These are phyloP conservation scores for Pichiaceae sp. DNA, from an alignment of 1,139 yeast species.

Conservation along the genomic window DNA sequence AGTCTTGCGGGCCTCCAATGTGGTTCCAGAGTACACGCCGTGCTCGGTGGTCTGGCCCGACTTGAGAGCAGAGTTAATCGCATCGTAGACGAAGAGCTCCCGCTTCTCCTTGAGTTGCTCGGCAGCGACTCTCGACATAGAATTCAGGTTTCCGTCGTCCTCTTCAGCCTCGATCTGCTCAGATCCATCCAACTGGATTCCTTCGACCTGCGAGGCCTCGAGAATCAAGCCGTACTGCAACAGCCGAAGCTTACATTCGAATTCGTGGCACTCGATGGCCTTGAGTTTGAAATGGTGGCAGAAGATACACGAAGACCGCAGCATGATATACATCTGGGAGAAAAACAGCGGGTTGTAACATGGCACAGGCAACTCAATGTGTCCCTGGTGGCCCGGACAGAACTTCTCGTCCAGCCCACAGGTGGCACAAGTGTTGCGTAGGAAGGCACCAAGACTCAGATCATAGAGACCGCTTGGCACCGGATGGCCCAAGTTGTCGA, in stretches of 20 bases:
- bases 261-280: conserved; percentile 62
- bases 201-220: conserved; percentile 69
- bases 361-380: conserved; percentile 91
- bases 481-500: conserved; percentile 95
- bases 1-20: conserved; percentile 77
- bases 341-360: conserved; percentile 93
- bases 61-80: conserved; percentile 67
- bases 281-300: conserved; percentile 80
- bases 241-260: conserved; percentile 67
- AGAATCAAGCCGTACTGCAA: conserved; percentile 83
- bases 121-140: conserved; percentile 18
- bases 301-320: conserved; percentile 81
- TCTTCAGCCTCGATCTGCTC: conserved; percentile 28
- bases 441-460: conserved; percentile 87
- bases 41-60: conserved; percentile 61
- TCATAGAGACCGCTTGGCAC: conserved; percentile 91
- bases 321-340: conserved; percentile 76
- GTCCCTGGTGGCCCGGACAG: conserved; percentile 99
- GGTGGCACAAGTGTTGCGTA: conserved; percentile 82
- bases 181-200: conserved; percentile 31
- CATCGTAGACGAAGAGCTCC: conserved; percentile 58
- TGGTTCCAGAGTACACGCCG: conserved; percentile 77
- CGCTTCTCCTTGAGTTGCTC: conserved; percentile 41
- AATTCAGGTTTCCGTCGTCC: conserved; percentile 21
- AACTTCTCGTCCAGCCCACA: conserved; percentile 92